Percentiles rank a stretch among this genome's conserved stretches.
These are phyloP conservation scores for Isoetes taiwanensis DNA, from an alignment of 75 land plant genomes.

Conservation along the genomic window DNA sequence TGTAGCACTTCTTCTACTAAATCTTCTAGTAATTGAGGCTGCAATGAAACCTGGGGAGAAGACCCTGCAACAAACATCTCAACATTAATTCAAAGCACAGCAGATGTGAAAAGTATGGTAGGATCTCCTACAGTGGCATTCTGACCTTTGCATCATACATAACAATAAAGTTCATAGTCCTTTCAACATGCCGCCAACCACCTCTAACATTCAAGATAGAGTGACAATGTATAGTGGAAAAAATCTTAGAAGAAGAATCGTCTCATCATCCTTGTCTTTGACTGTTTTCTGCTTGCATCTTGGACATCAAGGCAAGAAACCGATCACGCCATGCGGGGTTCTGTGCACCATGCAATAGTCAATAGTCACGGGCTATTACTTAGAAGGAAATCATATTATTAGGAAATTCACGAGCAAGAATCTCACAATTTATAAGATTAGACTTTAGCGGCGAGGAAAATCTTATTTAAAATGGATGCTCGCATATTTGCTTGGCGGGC, in stretches of 20 bases:
- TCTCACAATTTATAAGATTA: too few species aligned
- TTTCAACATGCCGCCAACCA: slow-evolving; percentile 84
- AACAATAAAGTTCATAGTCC: slow-evolving; percentile 53
- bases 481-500: too few species aligned
- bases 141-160: slow-evolving; percentile 49
- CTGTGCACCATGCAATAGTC: too few species aligned
- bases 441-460: too few species aligned
- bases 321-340: slow-evolving; percentile 79
- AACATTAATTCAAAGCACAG: neutral
- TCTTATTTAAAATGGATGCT: too few species aligned
- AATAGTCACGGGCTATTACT: too few species aligned
- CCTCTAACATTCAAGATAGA: slow-evolving; percentile 54
- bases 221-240: slow-evolving; percentile 53
- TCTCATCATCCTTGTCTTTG: slow-evolving; percentile 28
- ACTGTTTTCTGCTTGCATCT: too few species aligned
- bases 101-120: neutral
- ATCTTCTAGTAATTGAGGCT: slow-evolving; percentile 58
- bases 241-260: slow-evolving; percentile 43
- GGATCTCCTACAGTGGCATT: neutral
- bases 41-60: slow-evolving; percentile 16
- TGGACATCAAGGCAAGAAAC: slow-evolving; percentile 43
- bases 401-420: too few species aligned
- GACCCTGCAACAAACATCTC: slow-evolving; percentile 28
- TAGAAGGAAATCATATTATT: too few species aligned
- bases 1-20: slow-evolving; percentile 40